phyloP scores from a whole-genome alignment of 176 grass and related monocot species.

The Urochloa ruziziensis region DNA sequence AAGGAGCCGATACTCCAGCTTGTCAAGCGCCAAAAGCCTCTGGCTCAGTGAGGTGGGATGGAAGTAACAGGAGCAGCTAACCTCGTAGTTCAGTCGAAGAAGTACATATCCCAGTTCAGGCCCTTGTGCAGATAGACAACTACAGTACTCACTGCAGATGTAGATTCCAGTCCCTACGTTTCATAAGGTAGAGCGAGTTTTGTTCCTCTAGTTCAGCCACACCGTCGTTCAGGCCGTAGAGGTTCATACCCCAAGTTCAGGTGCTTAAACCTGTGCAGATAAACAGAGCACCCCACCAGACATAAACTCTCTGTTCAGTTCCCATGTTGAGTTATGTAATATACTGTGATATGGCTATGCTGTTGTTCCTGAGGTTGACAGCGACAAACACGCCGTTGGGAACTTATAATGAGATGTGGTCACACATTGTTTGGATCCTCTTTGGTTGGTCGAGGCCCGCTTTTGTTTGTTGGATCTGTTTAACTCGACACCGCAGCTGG shows the following conservation, averaged over 20 bases:
- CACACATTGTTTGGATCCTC: not conserved
- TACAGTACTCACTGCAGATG: not conserved
- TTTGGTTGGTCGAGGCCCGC: not conserved
- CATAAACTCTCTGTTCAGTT: not conserved
- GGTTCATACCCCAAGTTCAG: not conserved
- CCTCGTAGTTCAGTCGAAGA: constrained; percentile 4
- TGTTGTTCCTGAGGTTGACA: not conserved
- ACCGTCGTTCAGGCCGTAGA: not conserved
- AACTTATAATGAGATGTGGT: not conserved
- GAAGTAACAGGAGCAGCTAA: not conserved
- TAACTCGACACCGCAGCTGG: not conserved
- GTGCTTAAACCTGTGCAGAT: constrained; percentile 25
- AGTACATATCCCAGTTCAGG: constrained; percentile 29
- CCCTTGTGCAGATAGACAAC: constrained; percentile 8
- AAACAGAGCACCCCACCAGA: not conserved
- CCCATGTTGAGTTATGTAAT: not conserved
- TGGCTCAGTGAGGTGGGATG: constrained; percentile 31
- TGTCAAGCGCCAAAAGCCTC: constrained; percentile 65
- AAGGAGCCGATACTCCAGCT: constrained; percentile 78
- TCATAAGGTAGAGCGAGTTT: not conserved
- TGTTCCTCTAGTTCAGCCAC: not conserved
- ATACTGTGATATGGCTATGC: not conserved
- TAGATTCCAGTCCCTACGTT: not conserved
- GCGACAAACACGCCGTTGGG: not conserved
- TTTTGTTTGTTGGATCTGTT: not conserved